Conservation (phyloP, 148 eudicot genomes). For the Suaeda aralocaspica region DNA sequence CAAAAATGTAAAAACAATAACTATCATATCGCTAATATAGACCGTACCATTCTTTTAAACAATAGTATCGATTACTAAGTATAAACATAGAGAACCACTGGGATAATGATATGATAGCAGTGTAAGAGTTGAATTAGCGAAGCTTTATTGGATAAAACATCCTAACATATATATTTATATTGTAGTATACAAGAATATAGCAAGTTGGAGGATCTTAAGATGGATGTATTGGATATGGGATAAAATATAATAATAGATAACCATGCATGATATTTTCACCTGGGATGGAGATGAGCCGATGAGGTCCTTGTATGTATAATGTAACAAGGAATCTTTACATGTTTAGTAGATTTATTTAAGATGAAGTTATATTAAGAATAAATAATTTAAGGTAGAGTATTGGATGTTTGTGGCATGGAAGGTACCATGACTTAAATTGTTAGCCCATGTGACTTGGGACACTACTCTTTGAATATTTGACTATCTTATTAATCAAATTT, state of each 20-base stretch:
- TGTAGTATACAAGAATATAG: too few relatives aligned
- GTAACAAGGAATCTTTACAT: conserved; percentile 14
- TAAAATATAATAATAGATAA: too few relatives aligned
- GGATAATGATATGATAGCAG: too few relatives aligned
- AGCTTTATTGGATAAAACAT: too few relatives aligned
- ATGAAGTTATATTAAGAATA: not conserved
- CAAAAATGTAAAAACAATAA: too few relatives aligned
- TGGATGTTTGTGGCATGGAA: conserved; percentile 22
- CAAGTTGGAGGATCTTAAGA: too few relatives aligned
- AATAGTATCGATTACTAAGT: too few relatives aligned
- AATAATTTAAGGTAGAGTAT: not conserved
- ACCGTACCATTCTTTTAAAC: too few relatives aligned
- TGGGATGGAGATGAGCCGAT: conserved; percentile 15
- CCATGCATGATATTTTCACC: conserved; percentile 19
- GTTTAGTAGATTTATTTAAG: not conserved
- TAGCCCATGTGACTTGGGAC: conserved; percentile 29
- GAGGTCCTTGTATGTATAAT: not conserved
- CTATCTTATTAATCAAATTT: conserved; percentile 11
- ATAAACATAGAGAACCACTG: too few relatives aligned
- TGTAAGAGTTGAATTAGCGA: too few relatives aligned
- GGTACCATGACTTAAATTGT: conserved; percentile 20
- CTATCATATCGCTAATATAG: too few relatives aligned
- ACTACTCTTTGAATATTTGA: conserved; percentile 23
- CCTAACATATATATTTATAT: too few relatives aligned
- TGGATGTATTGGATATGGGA: not conserved